Evolutionary conservation across 768 basidiomycete species (phyloP), one percentile per base, ranked within the genome.

Genomic region (Sporobolomyces roseus): DNA sequence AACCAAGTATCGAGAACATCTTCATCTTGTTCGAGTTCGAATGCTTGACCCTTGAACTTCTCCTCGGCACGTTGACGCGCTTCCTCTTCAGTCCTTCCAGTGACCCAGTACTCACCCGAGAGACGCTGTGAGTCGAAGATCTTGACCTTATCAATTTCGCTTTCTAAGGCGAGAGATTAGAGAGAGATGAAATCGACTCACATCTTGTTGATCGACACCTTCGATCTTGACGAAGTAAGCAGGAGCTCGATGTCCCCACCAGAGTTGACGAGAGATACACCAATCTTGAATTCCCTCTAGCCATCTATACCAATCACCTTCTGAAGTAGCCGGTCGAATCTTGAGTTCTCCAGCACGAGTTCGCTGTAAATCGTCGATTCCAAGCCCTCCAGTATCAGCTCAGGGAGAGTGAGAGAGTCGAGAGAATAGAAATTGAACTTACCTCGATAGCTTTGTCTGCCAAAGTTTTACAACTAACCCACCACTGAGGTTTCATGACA

Each of bases 1-100:
- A 98, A 99, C 94, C 96, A 99, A 0, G 94, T 98, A 80, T 99
- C 96, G 19, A 99, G 84, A 2, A 99, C 94, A 77, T 99, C 96
- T 67, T 91, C 90, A 74, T 98, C 96, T 78, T 98, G 96, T 75
- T 88, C 86, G 16, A 99, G 81, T 1, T 82, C 84, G 78, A 90
- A 98, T 62, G 80, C 80, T 55, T 80, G 81, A 35, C 87, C 82
- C 4, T 90, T 90, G 54, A 78, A 73, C 53, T 93, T 78, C 43
- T 80, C 81, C 72, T 85, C 84, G 10, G 90, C 91, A 17, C 87
- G 86, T 70, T 85, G 83, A 6, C 84, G 86, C 6, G 91, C 94
- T 79, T 97, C 86, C 70, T 88, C 87, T 10, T 82, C 62, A 0
- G 83, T 86, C 60, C 92, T 84, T 0, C 92, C 96, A 2, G 93